phyloP scores from a whole-genome alignment of 805 yeast genomes.

The Candida dajiaensis region DNA sequence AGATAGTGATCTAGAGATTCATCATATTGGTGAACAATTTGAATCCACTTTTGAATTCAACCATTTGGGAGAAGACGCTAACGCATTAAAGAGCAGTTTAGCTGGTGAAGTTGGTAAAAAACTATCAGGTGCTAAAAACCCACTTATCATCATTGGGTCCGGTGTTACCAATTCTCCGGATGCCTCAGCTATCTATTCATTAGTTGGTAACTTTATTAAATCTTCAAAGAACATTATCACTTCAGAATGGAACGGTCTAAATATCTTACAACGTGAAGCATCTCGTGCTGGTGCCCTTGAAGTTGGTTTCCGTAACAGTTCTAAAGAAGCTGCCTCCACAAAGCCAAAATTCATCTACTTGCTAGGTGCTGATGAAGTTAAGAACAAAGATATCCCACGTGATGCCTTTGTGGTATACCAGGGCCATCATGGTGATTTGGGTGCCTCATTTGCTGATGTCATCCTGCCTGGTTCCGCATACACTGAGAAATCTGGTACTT shows the following conservation, averaged over 20 bases:
- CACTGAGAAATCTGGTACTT: conserved; percentile 82
- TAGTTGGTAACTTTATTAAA: conserved; percentile 56
- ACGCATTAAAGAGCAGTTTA: conserved; percentile 53
- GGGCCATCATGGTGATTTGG: conserved; percentile 89
- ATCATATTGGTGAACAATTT: conserved; percentile 69
- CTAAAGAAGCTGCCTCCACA: conserved; percentile 34
- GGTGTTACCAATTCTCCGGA: conserved; percentile 68
- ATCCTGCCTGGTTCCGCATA: conserved; percentile 83
- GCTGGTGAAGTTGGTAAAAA: conserved; percentile 64
- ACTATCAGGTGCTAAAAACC: conserved; percentile 60
- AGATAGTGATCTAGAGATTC: conserved; percentile 58
- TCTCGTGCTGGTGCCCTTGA: conserved; percentile 86
- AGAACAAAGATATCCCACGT: conserved; percentile 62
- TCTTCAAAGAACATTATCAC: conserved; percentile 50
- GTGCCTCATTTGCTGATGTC: conserved; percentile 85
- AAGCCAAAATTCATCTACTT: conserved; percentile 72
- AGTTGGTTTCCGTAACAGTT: conserved; percentile 57
- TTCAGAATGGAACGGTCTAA: conserved; percentile 77
- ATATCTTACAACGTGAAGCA: conserved; percentile 77
- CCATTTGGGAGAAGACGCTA: conserved; percentile 56
- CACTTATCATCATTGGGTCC: conserved; percentile 77
- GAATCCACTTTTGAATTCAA: conserved; percentile 68
- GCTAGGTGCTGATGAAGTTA: conserved; percentile 79
- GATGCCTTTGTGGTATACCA: conserved; percentile 87
- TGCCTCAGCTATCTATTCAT: conserved; percentile 51